phyloP scores from a whole-genome alignment of 495 filamentous ascomycete species.

The Apodospora peruviana region DNA sequence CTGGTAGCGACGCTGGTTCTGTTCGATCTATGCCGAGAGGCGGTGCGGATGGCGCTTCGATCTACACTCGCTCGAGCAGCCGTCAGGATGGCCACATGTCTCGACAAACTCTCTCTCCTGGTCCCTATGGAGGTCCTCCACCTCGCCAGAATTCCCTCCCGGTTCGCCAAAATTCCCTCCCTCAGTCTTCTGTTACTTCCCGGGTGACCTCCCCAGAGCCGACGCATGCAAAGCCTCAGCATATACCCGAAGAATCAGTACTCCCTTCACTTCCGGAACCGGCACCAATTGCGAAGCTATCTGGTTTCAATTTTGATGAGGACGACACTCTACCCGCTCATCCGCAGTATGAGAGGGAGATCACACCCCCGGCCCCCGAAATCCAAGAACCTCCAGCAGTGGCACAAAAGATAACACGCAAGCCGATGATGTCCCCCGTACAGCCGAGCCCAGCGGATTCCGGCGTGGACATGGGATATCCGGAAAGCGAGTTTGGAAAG shows the following conservation, averaged over 20 bases:
- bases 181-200: constrained; percentile 18
- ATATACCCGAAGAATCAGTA: constrained; percentile 1
- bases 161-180: too few species aligned
- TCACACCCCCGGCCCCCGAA: constrained; percentile 13
- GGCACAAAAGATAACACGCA: constrained; percentile 20
- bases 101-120: constrained; percentile 11
- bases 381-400: constrained; percentile 33
- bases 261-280: constrained; percentile 5
- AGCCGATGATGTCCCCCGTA: constrained; percentile 16
- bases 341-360: constrained; percentile 16
- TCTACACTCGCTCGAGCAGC: constrained; percentile 48
- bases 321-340: not conserved
- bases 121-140: constrained; percentile 13
- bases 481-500: constrained; percentile 15
- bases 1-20: constrained; percentile 53
- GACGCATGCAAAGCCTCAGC: constrained; percentile 11
- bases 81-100: constrained; percentile 15
- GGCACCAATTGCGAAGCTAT: not conserved
- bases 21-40: constrained; percentile 48
- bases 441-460: constrained; percentile 22
- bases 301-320: not conserved
- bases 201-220: constrained; percentile 18
- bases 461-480: constrained; percentile 18
- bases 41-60: constrained; percentile 57
- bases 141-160: constrained; percentile 23